These are phyloP conservation scores for Chytriomyces hyalinus DNA, from an alignment of 192 early-diverging fungal species.

Conservation along the genomic window DNA sequence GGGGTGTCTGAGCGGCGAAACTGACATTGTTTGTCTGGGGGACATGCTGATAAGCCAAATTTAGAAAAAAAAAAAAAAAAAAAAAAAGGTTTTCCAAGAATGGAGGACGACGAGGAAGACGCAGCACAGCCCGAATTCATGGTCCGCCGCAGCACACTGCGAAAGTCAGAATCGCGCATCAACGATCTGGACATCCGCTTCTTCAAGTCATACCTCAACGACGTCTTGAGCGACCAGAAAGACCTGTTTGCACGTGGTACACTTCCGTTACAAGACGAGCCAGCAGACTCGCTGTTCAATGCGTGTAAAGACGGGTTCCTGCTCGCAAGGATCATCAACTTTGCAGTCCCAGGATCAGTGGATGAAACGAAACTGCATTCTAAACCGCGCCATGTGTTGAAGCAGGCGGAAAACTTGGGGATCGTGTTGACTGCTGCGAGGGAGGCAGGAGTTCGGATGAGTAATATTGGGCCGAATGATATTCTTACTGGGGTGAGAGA, in stretches of 20 bases:
- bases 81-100: not conserved
- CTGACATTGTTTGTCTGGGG: not conserved
- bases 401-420: conserved; percentile 20
- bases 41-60: too few relatives aligned
- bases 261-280: not conserved
- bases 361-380: conserved; percentile 8
- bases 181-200: not conserved
- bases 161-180: conserved; percentile 1
- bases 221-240: not conserved
- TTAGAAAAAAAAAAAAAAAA: not conserved
- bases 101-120: conserved; percentile 1
- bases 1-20: not conserved
- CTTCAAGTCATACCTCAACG: conserved; percentile 15
- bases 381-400: conserved; percentile 1
- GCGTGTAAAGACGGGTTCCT: not conserved
- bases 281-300: not conserved
- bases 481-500: not conserved
- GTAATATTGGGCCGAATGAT: conserved; percentile 21
- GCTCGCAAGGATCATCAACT: conserved; percentile 7
- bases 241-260: not conserved
- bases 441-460: conserved; percentile 14
- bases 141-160: not conserved
- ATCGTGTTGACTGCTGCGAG: conserved; percentile 15
- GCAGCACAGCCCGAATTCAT: not conserved
- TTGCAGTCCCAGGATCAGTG: conserved; percentile 22